These are phyloP conservation scores for Senecio squalidus DNA, from an alignment of 140 eudicot genomes.

Conservation along the genomic window DNA sequence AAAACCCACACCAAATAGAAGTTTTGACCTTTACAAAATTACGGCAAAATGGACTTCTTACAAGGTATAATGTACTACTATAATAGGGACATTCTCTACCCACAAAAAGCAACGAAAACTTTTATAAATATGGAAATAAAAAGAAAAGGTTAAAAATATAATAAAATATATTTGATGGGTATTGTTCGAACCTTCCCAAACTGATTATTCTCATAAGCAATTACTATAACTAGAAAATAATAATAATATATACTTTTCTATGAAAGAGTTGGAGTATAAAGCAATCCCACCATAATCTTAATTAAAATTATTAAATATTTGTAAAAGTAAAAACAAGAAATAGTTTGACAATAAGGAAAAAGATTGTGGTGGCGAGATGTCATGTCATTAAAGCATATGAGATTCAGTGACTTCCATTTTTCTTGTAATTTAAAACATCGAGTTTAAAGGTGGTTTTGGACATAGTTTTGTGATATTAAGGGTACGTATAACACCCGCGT, in stretches of 20 bases:
- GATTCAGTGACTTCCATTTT: slow-evolving; percentile 26
- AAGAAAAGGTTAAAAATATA: not conserved
- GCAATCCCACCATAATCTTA: slow-evolving; percentile 27
- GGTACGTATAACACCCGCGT: too few species aligned
- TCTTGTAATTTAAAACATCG: not conserved
- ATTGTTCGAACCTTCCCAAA: slow-evolving; percentile 23
- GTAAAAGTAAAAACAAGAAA: not conserved
- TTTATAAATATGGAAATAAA: slow-evolving; percentile 30
- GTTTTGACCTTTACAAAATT: slow-evolving; percentile 18
- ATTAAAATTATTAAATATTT: not conserved
- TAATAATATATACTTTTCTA: slow-evolving; percentile 3
- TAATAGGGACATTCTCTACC: slow-evolving; percentile 18
- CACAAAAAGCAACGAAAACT: slow-evolving; percentile 15
- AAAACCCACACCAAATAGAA: too few species aligned
- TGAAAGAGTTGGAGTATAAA: slow-evolving; percentile 25
- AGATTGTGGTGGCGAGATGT: slow-evolving; percentile 27
- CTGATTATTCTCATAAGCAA: slow-evolving; percentile 20
- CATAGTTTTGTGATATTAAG: too few species aligned
- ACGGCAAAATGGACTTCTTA: slow-evolving; percentile 2
- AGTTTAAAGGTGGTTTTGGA: too few species aligned
- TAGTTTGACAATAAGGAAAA: slow-evolving; percentile 4
- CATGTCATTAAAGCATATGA: slow-evolving; percentile 34
- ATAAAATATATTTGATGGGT: not conserved
- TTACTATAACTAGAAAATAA: slow-evolving; percentile 20
- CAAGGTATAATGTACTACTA: slow-evolving; percentile 19